These are phyloP conservation scores for Sherardia arvensis DNA, from an alignment of 257 asterid genomes.

Conservation along the genomic window DNA sequence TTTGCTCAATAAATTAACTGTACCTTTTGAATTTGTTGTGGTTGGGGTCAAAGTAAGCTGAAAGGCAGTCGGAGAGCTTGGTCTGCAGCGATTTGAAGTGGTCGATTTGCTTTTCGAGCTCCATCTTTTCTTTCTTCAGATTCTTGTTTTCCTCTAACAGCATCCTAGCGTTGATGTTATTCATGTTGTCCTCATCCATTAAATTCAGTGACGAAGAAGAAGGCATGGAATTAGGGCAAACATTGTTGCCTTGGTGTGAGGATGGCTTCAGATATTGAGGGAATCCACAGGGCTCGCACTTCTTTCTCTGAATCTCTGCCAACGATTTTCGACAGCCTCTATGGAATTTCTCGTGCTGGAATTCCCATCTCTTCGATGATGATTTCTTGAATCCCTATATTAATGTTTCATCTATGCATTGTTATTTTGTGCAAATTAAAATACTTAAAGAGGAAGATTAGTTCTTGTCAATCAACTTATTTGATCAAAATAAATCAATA, in stretches of 20 bases:
- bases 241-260: background rate
- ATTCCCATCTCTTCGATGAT: conserved; percentile 51
- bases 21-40: conserved; percentile 18
- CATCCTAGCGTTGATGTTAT: background rate
- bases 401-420: too few relatives aligned
- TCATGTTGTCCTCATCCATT: conserved; percentile 1
- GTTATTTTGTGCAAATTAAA: too few relatives aligned
- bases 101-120: conserved; percentile 42
- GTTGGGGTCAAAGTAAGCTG: conserved; percentile 9
- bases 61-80: conserved; percentile 27
- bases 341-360: conserved; percentile 52
- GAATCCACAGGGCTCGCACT: conserved; percentile 38
- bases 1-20: too few relatives aligned
- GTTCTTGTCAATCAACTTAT: too few relatives aligned
- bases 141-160: conserved; percentile 42
- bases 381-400: conserved; percentile 51
- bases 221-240: background rate
- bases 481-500: too few relatives aligned
- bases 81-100: conserved; percentile 36
- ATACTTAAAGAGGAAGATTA: too few relatives aligned
- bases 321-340: conserved; percentile 37
- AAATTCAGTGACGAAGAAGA: background rate
- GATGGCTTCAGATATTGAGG: conserved; percentile 41
- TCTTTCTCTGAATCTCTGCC: conserved; percentile 41
- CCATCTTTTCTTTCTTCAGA: conserved; percentile 31